Conservation (phyloP, 1,139 yeast species). For the Taiozyma sp. region DNA sequence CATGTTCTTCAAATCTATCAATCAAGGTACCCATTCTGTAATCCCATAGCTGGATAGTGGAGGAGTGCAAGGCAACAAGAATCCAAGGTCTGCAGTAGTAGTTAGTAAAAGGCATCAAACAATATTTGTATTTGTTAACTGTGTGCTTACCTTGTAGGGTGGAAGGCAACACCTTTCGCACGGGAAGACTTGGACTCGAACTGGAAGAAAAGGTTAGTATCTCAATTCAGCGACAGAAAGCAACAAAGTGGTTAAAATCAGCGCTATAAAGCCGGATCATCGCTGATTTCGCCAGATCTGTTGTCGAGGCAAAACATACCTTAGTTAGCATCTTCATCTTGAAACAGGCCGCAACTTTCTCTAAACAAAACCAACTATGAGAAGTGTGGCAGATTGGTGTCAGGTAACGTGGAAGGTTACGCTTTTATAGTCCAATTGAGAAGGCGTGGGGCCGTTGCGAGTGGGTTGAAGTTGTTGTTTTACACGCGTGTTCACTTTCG, state of each 20-base stretch:
- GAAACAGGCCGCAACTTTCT: constrained; percentile 5
- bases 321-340: constrained; percentile 94
- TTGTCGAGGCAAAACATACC: constrained; percentile 30
- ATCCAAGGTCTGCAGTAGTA: constrained; percentile 79
- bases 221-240: not conserved
- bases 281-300: not conserved
- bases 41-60: constrained; percentile 97
- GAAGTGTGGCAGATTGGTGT: not conserved
- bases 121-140: not conserved
- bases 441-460: not conserved
- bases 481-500: constrained; percentile 3
- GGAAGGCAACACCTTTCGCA: constrained; percentile 98
- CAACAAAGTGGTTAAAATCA: not conserved
- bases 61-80: constrained; percentile 87
- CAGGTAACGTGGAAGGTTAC: not conserved
- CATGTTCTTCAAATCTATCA: constrained; percentile 96
- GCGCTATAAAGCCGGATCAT: not conserved
- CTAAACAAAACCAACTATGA: not conserved
- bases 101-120: not conserved
- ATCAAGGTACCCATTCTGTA: constrained; percentile 98
- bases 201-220: constrained; percentile 30
- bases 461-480: not conserved
- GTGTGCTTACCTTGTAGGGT: constrained; percentile 59
- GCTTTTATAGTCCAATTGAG: not conserved
- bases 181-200: constrained; percentile 98